Evolutionary conservation across 345 rosid genomes (phyloP), one percentile per base, ranked within the genome.

Genomic region (Viola odorata): DNA sequence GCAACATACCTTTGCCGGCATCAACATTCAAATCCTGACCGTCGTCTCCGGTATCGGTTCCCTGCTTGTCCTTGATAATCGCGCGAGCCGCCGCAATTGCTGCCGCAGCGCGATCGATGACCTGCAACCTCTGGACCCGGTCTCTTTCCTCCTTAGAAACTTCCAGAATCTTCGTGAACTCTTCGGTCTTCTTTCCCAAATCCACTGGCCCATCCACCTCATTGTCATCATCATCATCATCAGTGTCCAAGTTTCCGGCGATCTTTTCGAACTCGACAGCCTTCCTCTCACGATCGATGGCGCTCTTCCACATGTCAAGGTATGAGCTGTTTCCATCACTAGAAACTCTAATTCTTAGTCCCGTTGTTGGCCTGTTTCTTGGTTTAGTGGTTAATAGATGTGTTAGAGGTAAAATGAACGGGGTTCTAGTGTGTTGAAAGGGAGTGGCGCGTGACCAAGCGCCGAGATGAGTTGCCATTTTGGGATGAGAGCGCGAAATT

Each of bases 241-340:
- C 60, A 7, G 7, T 16, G 0, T 17, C 45, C n/a, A 65, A 52
- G 39, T 59, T 68, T 42, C 65, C 85, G 4, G 77, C 79, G 4
- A 89, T 74, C 39, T 68, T 81, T 59, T 82, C 77, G 59, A 89
- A 85, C 55, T 84, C 95, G 8, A 55, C 64, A 13, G 84, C 81
- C 79, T 84, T 85, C 80, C 80, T 75, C 62, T 85, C 88, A 39
- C 91, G 84, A 40, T 86, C 92, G 47, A 73, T 75, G 7, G 98
- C 92, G 65, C 70, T 91, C 75, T 62, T 82, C 98, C 98, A 87
- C 92, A 85, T 89, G 67, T 77, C 70, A 42, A 91, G 81, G 70
- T 91, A 91, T 12, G 98, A 87, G 41, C 78, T 79, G 3, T 68
- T 80, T 17, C 72, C 83, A 23, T 67, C 81, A 41, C 62, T 69